These are phyloP conservation scores for Penicillium longicatenatum DNA, from an alignment of 495 filamentous ascomycete genomes.

Conservation along the genomic window DNA sequence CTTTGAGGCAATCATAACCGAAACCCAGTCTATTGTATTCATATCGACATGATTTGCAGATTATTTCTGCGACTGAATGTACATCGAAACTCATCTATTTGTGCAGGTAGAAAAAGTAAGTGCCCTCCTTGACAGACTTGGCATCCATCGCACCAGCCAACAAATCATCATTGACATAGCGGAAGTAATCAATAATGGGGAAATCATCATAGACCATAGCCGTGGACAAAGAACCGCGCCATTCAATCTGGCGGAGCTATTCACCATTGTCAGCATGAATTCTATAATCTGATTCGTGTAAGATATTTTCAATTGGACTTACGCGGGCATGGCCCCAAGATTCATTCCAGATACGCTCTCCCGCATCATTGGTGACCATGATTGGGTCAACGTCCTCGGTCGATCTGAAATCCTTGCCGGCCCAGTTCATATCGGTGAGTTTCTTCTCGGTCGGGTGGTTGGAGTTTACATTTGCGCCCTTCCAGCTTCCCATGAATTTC, in stretches of 20 bases:
- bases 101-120: constrained; percentile 28
- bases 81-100: constrained; percentile 5
- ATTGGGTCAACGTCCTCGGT: constrained; percentile 35
- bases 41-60: too few species aligned
- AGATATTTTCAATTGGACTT: not conserved
- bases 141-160: constrained; percentile 36
- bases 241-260: constrained; percentile 31
- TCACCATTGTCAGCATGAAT: not conserved
- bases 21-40: too few species aligned
- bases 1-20: too few species aligned
- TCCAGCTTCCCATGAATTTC: constrained; percentile 25
- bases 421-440: constrained; percentile 24
- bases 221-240: constrained; percentile 21
- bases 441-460: constrained; percentile 24
- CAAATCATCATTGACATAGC: constrained; percentile 26
- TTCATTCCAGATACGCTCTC: constrained; percentile 12
- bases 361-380: constrained; percentile 22
- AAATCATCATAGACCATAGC: constrained; percentile 34
- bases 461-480: constrained; percentile 27
- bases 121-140: constrained; percentile 15
- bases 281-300: too few species aligned
- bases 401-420: constrained; percentile 28
- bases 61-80: not conserved
- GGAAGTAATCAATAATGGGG: constrained; percentile 36
- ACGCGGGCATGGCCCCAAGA: constrained; percentile 22